Evolutionary conservation across 2,329 filamentous ascomycete species (phyloP), one percentile per base, ranked within the genome.

Genomic region (Clonostachys rhizophaga): DNA sequence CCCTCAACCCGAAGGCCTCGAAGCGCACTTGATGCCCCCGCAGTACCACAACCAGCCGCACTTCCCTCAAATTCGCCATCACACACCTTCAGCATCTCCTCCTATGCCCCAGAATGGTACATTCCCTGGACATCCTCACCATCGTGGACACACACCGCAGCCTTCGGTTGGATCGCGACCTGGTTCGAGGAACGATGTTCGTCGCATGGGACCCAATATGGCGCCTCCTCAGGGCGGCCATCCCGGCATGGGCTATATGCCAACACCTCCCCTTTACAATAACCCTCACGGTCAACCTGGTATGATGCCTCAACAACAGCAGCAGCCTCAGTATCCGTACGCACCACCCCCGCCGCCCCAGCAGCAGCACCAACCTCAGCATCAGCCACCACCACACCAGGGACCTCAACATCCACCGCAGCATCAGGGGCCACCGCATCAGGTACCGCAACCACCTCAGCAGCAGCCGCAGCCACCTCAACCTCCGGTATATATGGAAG

Each of bases 191-290:
- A 91, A 90, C 63, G 86, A 90, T 55, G 84, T 87, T 54, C 82
- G 89, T 55, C 82, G 89, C 42, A 78, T 86, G 55, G 88, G 85
- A 54, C 87, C 88, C 12, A 87, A 84, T 60, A 81, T 95, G 55
- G 80, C 79, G 30, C 50, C 80, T 55, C 74, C 82, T 30, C 84
- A 84, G 43, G 78, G 78, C 34, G 74, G 75, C 30, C 65, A 68
- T 50, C 59, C 59, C 58, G 88, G 81, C 47, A 95, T 88, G 65
- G 80, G 87, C 5, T 96, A 91, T 62, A 89, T 95, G 75, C 84
- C 88, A 4, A 91, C 94, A 52, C 88, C 88, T 37, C 82, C 87
- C 34, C 89, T 95, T 55, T 96, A 95, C 67, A 89, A 90, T 58
- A 83, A 82, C 46, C 37, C 70, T 48, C 58, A 70, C 34, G 66